A percentile compares a stretch with the other conserved stretches of the same genome.
Evolutionary conservation across 2,329 filamentous ascomycete genomes (phyloP).

Genomic region (Aspergillus carbonarius): DNA sequence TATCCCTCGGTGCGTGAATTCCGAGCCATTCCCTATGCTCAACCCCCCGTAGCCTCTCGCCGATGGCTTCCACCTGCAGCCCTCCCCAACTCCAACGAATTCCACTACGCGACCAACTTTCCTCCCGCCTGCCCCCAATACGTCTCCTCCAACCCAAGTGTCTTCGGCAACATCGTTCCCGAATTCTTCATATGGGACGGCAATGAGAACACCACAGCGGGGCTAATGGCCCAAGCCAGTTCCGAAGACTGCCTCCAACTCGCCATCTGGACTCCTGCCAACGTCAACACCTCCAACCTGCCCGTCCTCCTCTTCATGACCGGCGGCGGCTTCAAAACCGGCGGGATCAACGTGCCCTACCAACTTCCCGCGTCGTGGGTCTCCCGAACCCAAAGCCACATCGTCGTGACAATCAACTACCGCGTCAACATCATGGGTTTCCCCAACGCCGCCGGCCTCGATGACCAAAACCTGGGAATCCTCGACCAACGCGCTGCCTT

Average conservation of each 20-base stretch:
- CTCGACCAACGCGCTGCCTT: slow-evolving; percentile 1
- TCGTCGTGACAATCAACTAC: slow-evolving; percentile 1
- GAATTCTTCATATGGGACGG: not conserved
- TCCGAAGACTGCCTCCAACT: slow-evolving; percentile 1
- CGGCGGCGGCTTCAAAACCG: not conserved
- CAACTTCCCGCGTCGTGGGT: not conserved
- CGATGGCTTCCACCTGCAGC: not conserved
- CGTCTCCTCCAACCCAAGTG: not conserved
- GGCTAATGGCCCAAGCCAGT: not conserved
- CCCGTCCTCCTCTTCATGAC: not conserved
- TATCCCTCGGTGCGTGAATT: not conserved
- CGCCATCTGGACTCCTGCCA: not conserved
- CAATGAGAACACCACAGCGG: not conserved
- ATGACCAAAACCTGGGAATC: not conserved
- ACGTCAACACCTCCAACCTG: not conserved
- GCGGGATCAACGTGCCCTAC: not conserved
- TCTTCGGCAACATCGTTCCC: not conserved
- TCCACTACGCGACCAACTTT: not conserved
- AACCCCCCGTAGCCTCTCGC: not conserved
- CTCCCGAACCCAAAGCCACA: not conserved
- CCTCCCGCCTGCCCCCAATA: not conserved
- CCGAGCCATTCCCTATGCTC: not conserved
- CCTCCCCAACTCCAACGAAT: not conserved
- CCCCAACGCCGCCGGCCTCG: not conserved
- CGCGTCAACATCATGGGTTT: slow-evolving; percentile 2